Evolutionary conservation across 352 stramenopile genomes (phyloP), one percentile per base, ranked within the genome.

Genomic region (Pythium dissotocum): DNA sequence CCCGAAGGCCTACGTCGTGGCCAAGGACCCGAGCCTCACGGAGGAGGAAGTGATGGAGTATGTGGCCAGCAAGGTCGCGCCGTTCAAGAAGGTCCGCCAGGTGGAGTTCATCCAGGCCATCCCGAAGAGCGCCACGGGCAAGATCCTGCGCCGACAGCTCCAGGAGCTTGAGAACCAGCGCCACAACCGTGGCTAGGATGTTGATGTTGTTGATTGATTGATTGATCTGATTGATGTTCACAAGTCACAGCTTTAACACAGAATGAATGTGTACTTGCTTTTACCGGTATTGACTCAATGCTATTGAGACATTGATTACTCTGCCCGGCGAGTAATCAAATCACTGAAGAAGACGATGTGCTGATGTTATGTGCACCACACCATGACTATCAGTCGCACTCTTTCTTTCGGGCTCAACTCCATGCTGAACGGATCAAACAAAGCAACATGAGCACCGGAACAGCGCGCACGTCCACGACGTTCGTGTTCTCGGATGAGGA

Each of bases 1-100:
- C 44, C 95, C 95, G 21, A 89, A 94, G 70, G 95, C 94, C 7
- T 98, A 96, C 66, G 82, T 98, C 28, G 91, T 98, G 13, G 65
- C 94, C 2, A 93, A 82, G 40, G 72, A 69, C 35, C 57, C 48
- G 21, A 77, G 71, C 53, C 61, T 78, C 33, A 84, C 74, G 12
- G 73, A 85, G 36, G 72, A 70, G 44, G 60, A 73, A 3, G 46
- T 78, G n/a, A 76, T 77, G 65, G 63, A 85, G 14, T 97, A 81
- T 77, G 89, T 97, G 1, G 87, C 88, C 53, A 74, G 77, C 42
- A 70, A 79, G 57, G 88, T 97, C 21, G 80, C 86, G 32, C 85
- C 85, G 1, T 87, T 90, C 76, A 98, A 98, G 71, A 79, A 90
- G 56, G 67, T 98, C 9, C 73, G 83, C 61, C 83, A 83, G 24